Percentiles rank a stretch among this genome's conserved stretches.
Conservation (phyloP, 2,329 filamentous ascomycete species). For the Aspergillus tamarii region DNA sequence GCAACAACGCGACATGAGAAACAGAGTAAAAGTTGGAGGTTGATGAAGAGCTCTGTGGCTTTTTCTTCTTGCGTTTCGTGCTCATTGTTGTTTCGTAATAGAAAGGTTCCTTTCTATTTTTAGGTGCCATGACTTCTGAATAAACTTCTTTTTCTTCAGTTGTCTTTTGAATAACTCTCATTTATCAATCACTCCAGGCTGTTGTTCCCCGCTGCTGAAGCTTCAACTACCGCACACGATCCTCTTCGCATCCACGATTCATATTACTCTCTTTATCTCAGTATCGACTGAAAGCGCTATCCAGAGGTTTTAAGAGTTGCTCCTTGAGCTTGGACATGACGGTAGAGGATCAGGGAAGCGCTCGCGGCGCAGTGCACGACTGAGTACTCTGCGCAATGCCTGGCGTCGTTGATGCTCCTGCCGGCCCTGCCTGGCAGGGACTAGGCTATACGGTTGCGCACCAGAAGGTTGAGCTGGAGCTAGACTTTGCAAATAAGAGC, state of each 20-base stretch:
- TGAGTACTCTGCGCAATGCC: slow-evolving; percentile 44
- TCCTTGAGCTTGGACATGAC: slow-evolving; percentile 41
- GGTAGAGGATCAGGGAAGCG: slow-evolving; percentile 39
- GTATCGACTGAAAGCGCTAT: not conserved
- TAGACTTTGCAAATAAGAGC: slow-evolving; percentile 77
- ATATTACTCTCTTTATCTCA: not conserved
- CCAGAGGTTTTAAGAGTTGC: slow-evolving; percentile 11
- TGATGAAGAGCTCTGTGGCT: not conserved
- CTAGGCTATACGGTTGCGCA: slow-evolving; percentile 67
- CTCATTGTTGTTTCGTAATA: not conserved
- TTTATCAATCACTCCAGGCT: not conserved
- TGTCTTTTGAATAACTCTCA: not conserved
- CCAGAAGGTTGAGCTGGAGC: slow-evolving; percentile 85
- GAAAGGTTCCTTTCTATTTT: not conserved
- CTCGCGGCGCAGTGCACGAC: slow-evolving; percentile 41
- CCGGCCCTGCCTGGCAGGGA: slow-evolving; percentile 32
- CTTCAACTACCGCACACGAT: not conserved
- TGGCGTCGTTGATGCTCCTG: slow-evolving; percentile 41
- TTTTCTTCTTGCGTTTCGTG: not conserved
- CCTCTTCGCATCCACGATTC: not conserved
- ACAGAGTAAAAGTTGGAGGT: slow-evolving; percentile 1
- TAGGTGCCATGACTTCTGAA: not conserved
- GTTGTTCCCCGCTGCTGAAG: slow-evolving; percentile 5
- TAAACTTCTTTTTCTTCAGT: not conserved
- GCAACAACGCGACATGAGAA: slow-evolving; percentile 18